Evolutionary conservation across 805 yeast genomes (phyloP).

Genomic region (Cyberlindnera saturnus): DNA sequence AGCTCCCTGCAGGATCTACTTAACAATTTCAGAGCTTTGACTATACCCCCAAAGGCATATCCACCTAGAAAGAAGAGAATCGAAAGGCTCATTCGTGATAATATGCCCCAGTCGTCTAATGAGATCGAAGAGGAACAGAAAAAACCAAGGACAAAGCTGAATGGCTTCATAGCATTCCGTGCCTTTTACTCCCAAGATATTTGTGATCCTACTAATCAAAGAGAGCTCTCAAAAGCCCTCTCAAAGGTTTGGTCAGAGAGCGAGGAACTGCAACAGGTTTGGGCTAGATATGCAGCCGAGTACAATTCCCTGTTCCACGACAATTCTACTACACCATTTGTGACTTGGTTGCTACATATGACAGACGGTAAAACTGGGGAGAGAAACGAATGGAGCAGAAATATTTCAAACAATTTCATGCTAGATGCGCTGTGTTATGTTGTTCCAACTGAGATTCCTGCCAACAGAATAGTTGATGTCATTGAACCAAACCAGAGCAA

Average conservation of each 20-base stretch:
- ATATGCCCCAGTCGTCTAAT: too few species aligned
- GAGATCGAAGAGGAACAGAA: background rate
- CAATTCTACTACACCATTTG: background rate
- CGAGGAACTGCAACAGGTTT: constrained; percentile 17
- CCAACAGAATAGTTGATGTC: background rate
- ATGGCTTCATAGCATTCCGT: constrained; percentile 29
- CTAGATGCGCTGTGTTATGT: too few species aligned
- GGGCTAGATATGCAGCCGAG: constrained; percentile 27
- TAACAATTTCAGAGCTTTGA: background rate
- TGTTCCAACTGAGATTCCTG: background rate
- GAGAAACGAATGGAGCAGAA: background rate
- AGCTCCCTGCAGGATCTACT: background rate
- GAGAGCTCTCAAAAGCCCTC: constrained; percentile 21
- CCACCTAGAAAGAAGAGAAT: background rate
- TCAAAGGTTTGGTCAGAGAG: constrained; percentile 26
- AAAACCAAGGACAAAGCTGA: constrained; percentile 16
- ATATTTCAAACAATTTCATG: background rate
- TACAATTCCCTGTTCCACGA: constrained; percentile 12
- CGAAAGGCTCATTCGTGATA: background rate
- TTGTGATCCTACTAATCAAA: constrained; percentile 17
- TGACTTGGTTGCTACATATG: constrained; percentile 5
- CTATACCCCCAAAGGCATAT: background rate
- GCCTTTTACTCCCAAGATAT: constrained; percentile 25
- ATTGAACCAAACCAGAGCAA: background rate
- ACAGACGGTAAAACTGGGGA: background rate